Base-by-base conservation (phyloP, 2,329 filamentous ascomycete genomes). In the Aureobasidium zeae region DNA sequence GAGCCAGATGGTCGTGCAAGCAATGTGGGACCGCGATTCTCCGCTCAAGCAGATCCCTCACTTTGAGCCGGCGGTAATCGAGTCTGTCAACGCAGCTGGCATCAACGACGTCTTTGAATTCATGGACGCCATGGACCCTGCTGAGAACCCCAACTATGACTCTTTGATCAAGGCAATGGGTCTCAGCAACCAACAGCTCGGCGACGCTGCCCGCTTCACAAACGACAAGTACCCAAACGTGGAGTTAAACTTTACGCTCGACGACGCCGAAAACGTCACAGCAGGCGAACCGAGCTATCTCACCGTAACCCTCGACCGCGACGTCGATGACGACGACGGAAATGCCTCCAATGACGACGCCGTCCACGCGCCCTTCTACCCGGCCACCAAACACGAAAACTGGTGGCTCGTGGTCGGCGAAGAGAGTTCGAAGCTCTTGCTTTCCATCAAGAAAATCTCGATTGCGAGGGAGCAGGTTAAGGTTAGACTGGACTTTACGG, bases 391-490 rank as follows among this genome's bases (percentile, higher is more conserved):
- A 73, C 82, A 86, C 69, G 91, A 98, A 72, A 94, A 91, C 60
- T 98, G 88, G 88, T 98, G 91, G 91, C 69, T 98, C 45, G 86
- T 98, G 15, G 86, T 98, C 24, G 89, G 88, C 21, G 88, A 96
- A 55, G 87, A 95, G 67, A 83, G 78, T 61, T 86, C 83, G 29
- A 89, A 86, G 69, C 88, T 74, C 51, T 70, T 98, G 49, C 71
- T 96, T 46, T 88, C 86, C 2, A 94, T 96, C 69, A 98, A 96
- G 73, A 78, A 89, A 53, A 81, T 98, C 48, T 94, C 88, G 1
- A 82, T 98, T 51, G 83, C 80, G 29, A 76, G 76, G 54, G 80
- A 83, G 59, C n/a, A n/a, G n/a, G 66, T 94, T 55, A 82, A 85
- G 57, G 75, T 87, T 46, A 79, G 78, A 58, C 69, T 98, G 51